These are phyloP conservation scores for Alternaria conjuncta DNA, from an alignment of 2,329 filamentous ascomycete genomes.

Conservation along the genomic window DNA sequence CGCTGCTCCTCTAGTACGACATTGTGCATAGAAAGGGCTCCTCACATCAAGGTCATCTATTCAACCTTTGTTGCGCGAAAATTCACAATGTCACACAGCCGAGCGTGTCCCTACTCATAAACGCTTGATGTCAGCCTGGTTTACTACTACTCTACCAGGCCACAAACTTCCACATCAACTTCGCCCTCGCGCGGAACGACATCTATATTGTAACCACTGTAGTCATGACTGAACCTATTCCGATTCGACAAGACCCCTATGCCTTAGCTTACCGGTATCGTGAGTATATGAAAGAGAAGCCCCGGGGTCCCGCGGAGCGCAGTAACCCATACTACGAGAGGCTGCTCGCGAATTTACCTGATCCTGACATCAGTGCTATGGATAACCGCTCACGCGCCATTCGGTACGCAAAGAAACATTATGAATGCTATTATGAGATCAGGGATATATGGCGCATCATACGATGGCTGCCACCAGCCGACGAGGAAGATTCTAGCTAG, in stretches of 20 bases:
- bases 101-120: neutral
- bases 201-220: neutral
- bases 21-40: neutral
- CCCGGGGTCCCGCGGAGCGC: constrained; percentile 11
- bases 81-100: neutral
- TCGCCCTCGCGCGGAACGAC: neutral
- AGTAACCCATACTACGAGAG: constrained; percentile 28
- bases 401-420: constrained; percentile 30
- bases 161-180: neutral
- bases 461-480: constrained; percentile 12
- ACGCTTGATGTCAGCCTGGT: neutral
- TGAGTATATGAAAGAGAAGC: constrained; percentile 25
- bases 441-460: constrained; percentile 25
- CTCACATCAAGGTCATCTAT: neutral
- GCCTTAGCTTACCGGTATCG: constrained; percentile 28
- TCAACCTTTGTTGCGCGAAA: neutral
- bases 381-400: constrained; percentile 28
- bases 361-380: constrained; percentile 18
- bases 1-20: neutral
- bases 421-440: constrained; percentile 29
- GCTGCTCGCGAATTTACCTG: constrained; percentile 30
- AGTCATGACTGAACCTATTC: constrained; percentile 18
- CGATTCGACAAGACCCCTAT: constrained; percentile 22
- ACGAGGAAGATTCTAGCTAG: neutral
- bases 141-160: neutral